Evolutionary conservation across 163 green algal genomes (phyloP).

Genomic region (Volvox carteri): DNA sequence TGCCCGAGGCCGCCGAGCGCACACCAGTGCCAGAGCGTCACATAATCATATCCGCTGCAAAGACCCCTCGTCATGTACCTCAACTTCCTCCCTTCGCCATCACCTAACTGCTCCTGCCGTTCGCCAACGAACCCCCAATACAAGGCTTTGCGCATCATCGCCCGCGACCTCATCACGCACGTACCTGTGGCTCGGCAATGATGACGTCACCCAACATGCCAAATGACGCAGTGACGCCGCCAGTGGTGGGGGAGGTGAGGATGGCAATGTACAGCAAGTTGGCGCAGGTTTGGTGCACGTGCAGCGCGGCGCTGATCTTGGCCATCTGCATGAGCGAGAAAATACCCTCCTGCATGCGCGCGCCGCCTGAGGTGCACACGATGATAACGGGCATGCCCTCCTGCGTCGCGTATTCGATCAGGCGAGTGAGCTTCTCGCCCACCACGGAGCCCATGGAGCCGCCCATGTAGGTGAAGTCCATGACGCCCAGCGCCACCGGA

Average conservation of each 20-base stretch:
- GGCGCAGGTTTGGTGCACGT: constrained; percentile 80
- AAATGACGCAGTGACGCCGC: constrained; percentile 82
- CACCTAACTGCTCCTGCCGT: too few species aligned
- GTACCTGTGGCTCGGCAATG: constrained; percentile 78
- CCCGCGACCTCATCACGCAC: too few species aligned
- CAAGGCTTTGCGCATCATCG: too few species aligned
- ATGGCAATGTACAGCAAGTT: constrained; percentile 84
- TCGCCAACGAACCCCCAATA: too few species aligned
- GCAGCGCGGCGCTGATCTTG: constrained; percentile 79
- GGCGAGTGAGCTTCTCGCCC: constrained; percentile 84
- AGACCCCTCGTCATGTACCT: too few species aligned
- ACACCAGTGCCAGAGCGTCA: too few species aligned
- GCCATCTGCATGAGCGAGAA: constrained; percentile 79
- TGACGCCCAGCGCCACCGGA: constrained; percentile 81
- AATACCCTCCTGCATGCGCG: constrained; percentile 84
- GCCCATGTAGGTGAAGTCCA: constrained; percentile 88
- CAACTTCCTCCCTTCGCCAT: too few species aligned
- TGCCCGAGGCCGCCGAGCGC: too few species aligned
- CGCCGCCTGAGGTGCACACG: constrained; percentile 78
- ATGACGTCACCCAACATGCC: constrained; percentile 86
- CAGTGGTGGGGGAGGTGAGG: constrained; percentile 82
- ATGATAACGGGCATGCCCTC: constrained; percentile 80
- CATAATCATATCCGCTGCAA: too few species aligned
- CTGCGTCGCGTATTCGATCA: constrained; percentile 81
- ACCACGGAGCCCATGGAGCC: constrained; percentile 84